Evolutionary conservation across 2,329 filamentous ascomycete genomes (phyloP).

Genomic region (Fusarium tjaetaba): DNA sequence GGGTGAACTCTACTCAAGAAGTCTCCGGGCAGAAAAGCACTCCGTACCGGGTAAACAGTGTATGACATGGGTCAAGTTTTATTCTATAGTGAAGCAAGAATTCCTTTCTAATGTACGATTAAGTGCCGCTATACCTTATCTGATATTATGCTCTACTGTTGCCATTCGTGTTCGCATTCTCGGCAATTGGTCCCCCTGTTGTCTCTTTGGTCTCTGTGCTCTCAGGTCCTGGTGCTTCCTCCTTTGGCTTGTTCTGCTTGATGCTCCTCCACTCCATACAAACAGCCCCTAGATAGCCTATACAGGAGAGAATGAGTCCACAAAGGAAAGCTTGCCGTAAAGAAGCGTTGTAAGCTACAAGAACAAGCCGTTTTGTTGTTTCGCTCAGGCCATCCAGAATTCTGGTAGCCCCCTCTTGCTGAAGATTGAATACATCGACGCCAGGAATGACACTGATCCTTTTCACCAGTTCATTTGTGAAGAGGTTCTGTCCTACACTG

Average conservation of each 20-base stretch:
- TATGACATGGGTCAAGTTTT: background rate
- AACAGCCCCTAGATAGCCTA: background rate
- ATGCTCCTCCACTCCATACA: background rate
- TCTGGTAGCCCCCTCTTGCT: background rate
- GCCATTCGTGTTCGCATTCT: background rate
- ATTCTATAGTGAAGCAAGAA: background rate
- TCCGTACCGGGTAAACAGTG: background rate
- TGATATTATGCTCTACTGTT: background rate
- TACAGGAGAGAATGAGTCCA: background rate
- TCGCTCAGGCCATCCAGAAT: background rate
- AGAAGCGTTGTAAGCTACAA: background rate
- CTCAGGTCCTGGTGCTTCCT: background rate
- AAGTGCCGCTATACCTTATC: background rate
- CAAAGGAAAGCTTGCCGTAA: background rate
- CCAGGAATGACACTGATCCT: background rate
- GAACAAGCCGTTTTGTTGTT: background rate
- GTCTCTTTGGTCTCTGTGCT: background rate
- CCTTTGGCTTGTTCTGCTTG: background rate
- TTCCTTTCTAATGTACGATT: background rate
- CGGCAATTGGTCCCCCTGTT: background rate
- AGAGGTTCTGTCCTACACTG: conserved; percentile 21
- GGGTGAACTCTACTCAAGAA: no score
- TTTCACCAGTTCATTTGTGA: conserved; percentile 12
- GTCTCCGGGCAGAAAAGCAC: background rate
- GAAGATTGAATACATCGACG: background rate